phyloP scores from a whole-genome alignment of 129 eudicot species.

The Pittosporum tobira region DNA sequence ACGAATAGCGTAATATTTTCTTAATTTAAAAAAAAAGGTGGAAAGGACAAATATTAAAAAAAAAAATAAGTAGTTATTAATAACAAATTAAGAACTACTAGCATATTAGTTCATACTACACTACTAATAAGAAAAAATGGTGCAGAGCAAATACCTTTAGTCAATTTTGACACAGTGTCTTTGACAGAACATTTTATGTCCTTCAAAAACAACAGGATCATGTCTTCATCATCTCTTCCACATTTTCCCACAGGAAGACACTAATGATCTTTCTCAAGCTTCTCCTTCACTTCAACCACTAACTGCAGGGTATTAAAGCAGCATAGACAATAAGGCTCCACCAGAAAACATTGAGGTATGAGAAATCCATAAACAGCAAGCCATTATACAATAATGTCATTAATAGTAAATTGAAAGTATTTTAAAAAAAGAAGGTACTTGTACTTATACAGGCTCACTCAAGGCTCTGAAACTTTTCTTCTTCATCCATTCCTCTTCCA shows the following conservation, averaged over 20 bases:
- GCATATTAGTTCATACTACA: too few species aligned
- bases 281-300: conserved; percentile 78
- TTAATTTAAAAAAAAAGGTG: too few species aligned
- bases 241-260: conserved; percentile 72
- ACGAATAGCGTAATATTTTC: too few species aligned
- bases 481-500: too few species aligned
- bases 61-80: too few species aligned
- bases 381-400: background rate
- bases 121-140: too few species aligned
- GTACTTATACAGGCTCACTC: background rate
- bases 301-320: conserved; percentile 34
- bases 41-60: too few species aligned
- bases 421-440: background rate
- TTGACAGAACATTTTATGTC: conserved; percentile 69
- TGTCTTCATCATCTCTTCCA: conserved; percentile 90
- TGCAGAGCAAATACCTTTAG: too few species aligned
- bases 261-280: conserved; percentile 58
- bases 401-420: background rate
- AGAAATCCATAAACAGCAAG: background rate
- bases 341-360: background rate
- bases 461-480: too few species aligned
- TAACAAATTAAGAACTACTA: too few species aligned
- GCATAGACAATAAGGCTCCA: conserved; percentile 10
- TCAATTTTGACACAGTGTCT: conserved; percentile 59
- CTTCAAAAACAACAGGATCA: conserved; percentile 86